Evolutionary conservation across 2,329 filamentous ascomycete genomes (phyloP).

Genomic region (Aurifilum marmelostoma): DNA sequence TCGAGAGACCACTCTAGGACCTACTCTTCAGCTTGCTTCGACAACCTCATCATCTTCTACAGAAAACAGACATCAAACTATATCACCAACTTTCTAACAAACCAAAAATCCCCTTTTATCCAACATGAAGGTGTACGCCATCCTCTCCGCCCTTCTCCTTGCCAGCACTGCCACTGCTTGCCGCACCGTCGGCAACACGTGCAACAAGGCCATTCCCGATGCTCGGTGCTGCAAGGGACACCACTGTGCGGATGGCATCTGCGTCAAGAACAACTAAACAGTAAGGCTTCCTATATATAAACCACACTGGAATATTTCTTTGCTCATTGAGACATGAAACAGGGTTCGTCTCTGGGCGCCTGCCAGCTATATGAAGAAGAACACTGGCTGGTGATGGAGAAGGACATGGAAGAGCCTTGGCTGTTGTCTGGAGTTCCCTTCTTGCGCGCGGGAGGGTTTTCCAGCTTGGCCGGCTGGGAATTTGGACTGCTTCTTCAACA

Average conservation of each 20-base stretch:
- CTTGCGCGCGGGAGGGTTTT: neutral
- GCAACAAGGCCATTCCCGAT: neutral
- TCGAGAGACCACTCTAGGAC: neutral
- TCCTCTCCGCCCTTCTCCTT: neutral
- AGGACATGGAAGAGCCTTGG: neutral
- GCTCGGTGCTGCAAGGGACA: neutral
- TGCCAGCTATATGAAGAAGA: neutral
- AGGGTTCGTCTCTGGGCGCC: neutral
- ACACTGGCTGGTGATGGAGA: neutral
- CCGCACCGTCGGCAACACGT: neutral
- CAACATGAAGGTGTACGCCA: neutral
- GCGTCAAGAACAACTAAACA: neutral
- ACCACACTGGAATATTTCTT: neutral
- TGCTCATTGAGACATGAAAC: neutral
- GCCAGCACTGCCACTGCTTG: neutral
- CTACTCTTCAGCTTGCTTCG: neutral
- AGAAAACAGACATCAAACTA: neutral
- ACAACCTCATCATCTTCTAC: neutral
- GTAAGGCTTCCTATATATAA: neutral
- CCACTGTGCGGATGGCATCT: neutral
- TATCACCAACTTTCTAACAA: neutral
- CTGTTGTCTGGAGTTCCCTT: conserved; percentile 8
- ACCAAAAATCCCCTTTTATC: neutral
- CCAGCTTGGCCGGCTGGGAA: neutral
- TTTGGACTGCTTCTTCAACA: neutral